These are phyloP conservation scores for Candida wancherniae DNA, from an alignment of 805 yeast genomes.

Conservation along the genomic window DNA sequence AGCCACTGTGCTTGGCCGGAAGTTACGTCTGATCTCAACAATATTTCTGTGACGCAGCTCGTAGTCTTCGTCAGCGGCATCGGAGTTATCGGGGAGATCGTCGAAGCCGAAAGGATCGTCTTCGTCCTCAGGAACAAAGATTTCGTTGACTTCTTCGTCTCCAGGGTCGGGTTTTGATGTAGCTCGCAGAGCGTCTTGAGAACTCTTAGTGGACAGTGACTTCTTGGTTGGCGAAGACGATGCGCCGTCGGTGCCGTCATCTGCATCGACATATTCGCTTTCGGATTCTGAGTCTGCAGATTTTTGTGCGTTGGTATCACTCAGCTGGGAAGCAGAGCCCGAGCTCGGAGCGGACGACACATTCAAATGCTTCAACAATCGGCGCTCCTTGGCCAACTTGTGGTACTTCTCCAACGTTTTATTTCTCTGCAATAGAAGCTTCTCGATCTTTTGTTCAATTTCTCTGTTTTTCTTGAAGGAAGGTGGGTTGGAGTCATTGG, in stretches of 20 bases:
- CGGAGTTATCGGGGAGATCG: constrained; percentile 9
- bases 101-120: constrained; percentile 12
- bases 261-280: too few species aligned
- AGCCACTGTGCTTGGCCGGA: constrained; percentile 2
- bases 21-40: constrained; percentile 1
- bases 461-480: constrained; percentile 62
- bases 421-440: constrained; percentile 18
- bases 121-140: constrained; percentile 14
- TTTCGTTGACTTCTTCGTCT: constrained; percentile 8
- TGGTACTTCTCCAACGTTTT: constrained; percentile 20
- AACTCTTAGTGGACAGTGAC: too few species aligned
- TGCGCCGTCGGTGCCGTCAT: too few species aligned
- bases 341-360: too few species aligned
- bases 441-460: constrained; percentile 40
- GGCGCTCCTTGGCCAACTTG: constrained; percentile 16
- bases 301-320: constrained; percentile 5
- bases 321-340: background rate
- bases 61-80: constrained; percentile 11
- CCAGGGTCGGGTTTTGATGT: too few species aligned
- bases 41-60: constrained; percentile 5
- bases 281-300: too few species aligned
- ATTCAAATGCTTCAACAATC: constrained; percentile 7
- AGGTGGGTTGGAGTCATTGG: constrained; percentile 70
- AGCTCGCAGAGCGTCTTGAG: too few species aligned
- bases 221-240: too few species aligned